phyloP scores from a whole-genome alignment of 2,329 filamentous ascomycete genomes.

The Pseudopithomyces maydicus region DNA sequence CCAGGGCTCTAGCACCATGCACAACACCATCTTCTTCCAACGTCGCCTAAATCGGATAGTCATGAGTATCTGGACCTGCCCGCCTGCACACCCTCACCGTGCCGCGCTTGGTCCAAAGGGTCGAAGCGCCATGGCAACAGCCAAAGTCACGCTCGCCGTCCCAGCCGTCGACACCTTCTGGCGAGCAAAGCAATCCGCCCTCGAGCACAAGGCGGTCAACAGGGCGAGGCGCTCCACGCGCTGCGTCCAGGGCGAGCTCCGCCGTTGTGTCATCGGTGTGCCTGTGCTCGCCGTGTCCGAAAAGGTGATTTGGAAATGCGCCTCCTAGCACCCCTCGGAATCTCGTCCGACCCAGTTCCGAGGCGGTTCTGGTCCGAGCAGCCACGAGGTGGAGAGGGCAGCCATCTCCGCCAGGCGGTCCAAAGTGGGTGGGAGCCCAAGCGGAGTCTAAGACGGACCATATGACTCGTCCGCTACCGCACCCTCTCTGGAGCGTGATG shows the following conservation, averaged over 20 bases:
- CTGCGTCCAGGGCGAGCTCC: background rate
- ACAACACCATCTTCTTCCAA: slow-evolving; percentile 10
- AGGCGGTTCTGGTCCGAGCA: slow-evolving; percentile 15
- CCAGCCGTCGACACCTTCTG: no score
- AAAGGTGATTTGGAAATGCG: background rate
- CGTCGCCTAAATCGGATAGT: slow-evolving; percentile 7
- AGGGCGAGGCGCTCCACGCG: background rate
- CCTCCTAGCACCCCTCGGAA: background rate
- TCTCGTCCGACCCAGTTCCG: slow-evolving; percentile 5
- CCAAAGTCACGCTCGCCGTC: background rate
- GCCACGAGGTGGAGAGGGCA: slow-evolving; percentile 25
- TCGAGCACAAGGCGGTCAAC: background rate
- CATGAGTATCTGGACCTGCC: background rate
- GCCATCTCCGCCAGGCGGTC: slow-evolving; percentile 19
- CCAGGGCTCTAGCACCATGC: slow-evolving; percentile 7
- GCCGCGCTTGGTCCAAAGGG: background rate
- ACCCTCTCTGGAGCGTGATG: background rate
- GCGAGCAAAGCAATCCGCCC: background rate
- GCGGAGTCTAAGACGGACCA: slow-evolving; percentile 21
- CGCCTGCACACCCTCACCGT: slow-evolving; percentile 1
- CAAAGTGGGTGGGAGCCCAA: slow-evolving; percentile 16
- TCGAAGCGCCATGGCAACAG: background rate
- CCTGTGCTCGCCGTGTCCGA: background rate
- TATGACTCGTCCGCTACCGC: slow-evolving; percentile 12
- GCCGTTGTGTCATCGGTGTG: slow-evolving; percentile 3